These are phyloP conservation scores for Domatiomyces catenatus DNA, from an alignment of 2,329 filamentous ascomycete genomes.

Conservation along the genomic window DNA sequence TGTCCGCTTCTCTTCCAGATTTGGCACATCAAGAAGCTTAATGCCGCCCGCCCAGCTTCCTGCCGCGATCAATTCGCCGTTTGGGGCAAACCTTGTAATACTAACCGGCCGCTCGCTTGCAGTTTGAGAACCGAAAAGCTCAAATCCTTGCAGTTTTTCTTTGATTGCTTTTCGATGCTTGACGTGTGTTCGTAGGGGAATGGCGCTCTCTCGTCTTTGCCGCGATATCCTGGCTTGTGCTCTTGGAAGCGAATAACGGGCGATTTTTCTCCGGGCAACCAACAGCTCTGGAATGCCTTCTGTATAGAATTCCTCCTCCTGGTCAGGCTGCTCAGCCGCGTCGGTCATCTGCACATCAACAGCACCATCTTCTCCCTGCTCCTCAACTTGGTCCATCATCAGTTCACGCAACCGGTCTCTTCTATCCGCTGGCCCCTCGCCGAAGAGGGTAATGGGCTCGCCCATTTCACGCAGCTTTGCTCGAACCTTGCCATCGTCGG, in stretches of 20 bases:
- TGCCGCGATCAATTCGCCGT: constrained; percentile 66
- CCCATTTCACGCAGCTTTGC: constrained; percentile 66
- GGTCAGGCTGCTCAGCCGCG: constrained; percentile 52
- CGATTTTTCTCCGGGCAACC: constrained; percentile 62
- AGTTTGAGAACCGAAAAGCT: constrained; percentile 85
- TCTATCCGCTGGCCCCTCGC: constrained; percentile 71
- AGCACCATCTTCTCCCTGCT: constrained; percentile 39
- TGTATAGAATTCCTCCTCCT: constrained; percentile 92
- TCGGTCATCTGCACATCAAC: constrained; percentile 40
- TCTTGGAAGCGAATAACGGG: constrained; percentile 66
- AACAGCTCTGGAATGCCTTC: constrained; percentile 61
- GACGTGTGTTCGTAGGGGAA: constrained; percentile 76
- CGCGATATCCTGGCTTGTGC: constrained; percentile 62
- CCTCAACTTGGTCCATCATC: constrained; percentile 57
- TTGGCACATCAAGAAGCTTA: constrained; percentile 70
- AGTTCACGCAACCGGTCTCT: constrained; percentile 74
- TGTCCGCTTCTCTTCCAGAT: constrained; percentile 58
- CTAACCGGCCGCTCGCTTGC: constrained; percentile 81
- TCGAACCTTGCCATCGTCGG: constrained; percentile 78
- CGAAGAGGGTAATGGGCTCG: constrained; percentile 90
- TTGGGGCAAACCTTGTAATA: constrained; percentile 80
- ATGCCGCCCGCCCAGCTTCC: constrained; percentile 89
- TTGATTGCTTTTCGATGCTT: constrained; percentile 84
- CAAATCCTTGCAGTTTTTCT: constrained; percentile 64
- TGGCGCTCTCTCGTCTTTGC: constrained; percentile 66